Percentiles rank a stretch among this genome's conserved stretches.
Evolutionary conservation across 805 yeast species (phyloP).

Genomic region (Saccharomycopsis sp.): DNA sequence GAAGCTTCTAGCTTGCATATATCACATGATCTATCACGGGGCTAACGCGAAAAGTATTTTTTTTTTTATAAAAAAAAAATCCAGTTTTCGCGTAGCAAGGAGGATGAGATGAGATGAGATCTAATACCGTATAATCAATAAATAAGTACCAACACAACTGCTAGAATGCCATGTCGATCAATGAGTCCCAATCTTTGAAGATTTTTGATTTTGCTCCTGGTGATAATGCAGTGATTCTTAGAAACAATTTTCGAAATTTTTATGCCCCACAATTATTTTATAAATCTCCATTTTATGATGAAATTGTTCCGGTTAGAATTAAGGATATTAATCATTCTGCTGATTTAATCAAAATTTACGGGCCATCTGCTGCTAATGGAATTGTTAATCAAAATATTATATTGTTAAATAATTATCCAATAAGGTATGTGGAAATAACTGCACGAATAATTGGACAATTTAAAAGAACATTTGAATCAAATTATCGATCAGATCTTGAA

Average conservation of each 20-base stretch:
- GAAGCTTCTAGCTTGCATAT: too few species aligned
- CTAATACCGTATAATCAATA: too few species aligned
- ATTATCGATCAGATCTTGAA: not conserved
- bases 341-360: constrained; percentile 10
- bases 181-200: too few species aligned
- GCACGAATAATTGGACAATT: constrained; percentile 10
- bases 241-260: constrained; percentile 2
- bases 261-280: constrained; percentile 14
- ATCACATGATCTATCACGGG: too few species aligned
- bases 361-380: not conserved
- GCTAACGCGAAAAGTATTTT: too few species aligned
- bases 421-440: constrained; percentile 7
- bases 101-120: too few species aligned
- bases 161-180: too few species aligned
- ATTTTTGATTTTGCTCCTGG: constrained; percentile 12
- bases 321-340: constrained; percentile 12
- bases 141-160: too few species aligned
- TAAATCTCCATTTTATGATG: constrained; percentile 5
- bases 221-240: constrained; percentile 7
- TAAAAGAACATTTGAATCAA: not conserved
- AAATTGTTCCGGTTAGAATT: constrained; percentile 12
- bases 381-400: constrained; percentile 5
- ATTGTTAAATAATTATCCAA: constrained; percentile 14
- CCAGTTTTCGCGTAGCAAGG: too few species aligned
- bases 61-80: too few species aligned